Base-by-base conservation (phyloP, 192 early-diverging fungal species). In the Coemansia sp. region DNA sequence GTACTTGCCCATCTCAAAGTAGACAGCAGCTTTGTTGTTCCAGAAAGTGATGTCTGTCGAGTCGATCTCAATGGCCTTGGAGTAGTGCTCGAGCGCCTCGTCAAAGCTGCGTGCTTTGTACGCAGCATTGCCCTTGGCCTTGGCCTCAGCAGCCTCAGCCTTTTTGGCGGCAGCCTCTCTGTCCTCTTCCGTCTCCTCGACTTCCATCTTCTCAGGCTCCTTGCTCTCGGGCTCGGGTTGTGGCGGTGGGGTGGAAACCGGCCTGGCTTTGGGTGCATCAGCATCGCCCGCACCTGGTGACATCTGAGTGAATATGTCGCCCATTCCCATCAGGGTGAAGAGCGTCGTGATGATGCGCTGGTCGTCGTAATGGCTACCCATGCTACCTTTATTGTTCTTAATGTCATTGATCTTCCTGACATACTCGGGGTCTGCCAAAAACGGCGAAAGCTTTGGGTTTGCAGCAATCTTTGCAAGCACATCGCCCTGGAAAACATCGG, bases 1-100 rank as follows among this genome's bases (percentile, higher is more conserved):
- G 70, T 85, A 96, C 30, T 91, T 89, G 64, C 88, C 93, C 85
- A 94, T 90, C 83, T 98, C 97, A 85, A 93, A 99, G 65, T 91
- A 85, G 18, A 95, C 95, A 59, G 97, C 94, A 52, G 96, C 88
- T 77, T 97, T 99, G 88, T 99, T 99, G 67, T 93, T 96, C 75
- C 93, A 84, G 61, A 95, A 91, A 23, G 95, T 92, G 34, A 97
- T 82, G 63, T 99, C 95, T 61, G 94, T 90, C 31, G 86, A 59
- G 75, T 99, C 94, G 67, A 94, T 75, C 72, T 93, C 93, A 73
- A 85, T 95, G 20, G 97, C 97, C 83, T 91, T 91, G 78, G 84
- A 72, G 78, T 99, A 99, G 82, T 95, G 90, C 57, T 83, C 81
- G 48, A 99, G 71, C 7, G 97, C 97, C 58, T 87, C 85, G 12